phyloP scores from a whole-genome alignment of 2,329 filamentous ascomycete genomes.

The Apiospora pterosperma region DNA sequence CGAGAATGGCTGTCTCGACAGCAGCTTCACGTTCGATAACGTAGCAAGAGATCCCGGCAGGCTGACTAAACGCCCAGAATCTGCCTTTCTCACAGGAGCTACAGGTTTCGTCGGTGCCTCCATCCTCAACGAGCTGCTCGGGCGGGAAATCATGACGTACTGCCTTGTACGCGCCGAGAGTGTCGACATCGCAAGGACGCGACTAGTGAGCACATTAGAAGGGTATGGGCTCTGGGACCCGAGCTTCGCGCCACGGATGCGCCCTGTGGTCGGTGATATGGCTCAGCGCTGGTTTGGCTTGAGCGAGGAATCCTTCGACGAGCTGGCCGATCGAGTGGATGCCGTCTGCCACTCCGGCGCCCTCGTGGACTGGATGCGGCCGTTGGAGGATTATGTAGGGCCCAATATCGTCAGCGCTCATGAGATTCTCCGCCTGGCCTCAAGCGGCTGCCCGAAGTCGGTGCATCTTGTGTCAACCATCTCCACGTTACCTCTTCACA shows the following conservation, averaged over 20 bases:
- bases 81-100: conserved; percentile 22
- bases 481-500: conserved; percentile 23
- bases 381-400: conserved; percentile 24
- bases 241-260: conserved; percentile 16
- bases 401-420: conserved; percentile 27
- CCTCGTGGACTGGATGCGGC: conserved; percentile 28
- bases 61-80: conserved; percentile 10
- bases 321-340: conserved; percentile 21
- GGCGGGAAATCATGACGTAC: conserved; percentile 15
- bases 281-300: conserved; percentile 21
- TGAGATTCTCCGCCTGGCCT: conserved; percentile 25
- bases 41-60: conserved; percentile 6
- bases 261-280: conserved; percentile 20
- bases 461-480: conserved; percentile 26
- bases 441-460: conserved; percentile 20
- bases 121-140: conserved; percentile 21
- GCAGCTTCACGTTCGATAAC: conserved; percentile 19
- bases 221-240: conserved; percentile 20
- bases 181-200: conserved; percentile 12
- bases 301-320: conserved; percentile 16
- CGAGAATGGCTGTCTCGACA: conserved; percentile 22
- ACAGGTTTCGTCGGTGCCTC: conserved; percentile 26
- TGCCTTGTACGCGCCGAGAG: conserved; percentile 22
- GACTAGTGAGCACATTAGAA: conserved; percentile 16
- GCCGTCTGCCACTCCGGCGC: conserved; percentile 24